These are phyloP conservation scores for Zygosaccharomyces sapae DNA, from an alignment of 1,139 yeast genomes.

Conservation along the genomic window DNA sequence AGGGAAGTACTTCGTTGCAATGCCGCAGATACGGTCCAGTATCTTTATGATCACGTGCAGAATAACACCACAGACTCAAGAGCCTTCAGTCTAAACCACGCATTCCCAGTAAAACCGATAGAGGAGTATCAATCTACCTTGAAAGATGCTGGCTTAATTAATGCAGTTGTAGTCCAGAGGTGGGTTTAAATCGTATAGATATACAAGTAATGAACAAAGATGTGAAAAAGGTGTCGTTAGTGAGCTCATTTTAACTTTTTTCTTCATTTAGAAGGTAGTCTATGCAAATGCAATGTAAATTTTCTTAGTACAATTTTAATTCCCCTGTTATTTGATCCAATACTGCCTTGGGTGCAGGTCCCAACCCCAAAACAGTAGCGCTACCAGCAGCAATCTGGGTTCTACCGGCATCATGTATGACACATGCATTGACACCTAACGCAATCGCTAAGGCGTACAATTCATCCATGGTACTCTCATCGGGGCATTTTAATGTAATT, in stretches of 20 bases:
- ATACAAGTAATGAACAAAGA: constrained; percentile 1
- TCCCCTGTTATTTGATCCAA: constrained; percentile 78
- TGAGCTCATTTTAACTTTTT: neutral
- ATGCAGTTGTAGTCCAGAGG: constrained; percentile 88
- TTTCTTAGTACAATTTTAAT: constrained; percentile 58
- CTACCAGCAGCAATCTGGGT: constrained; percentile 94
- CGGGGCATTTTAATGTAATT: constrained; percentile 75
- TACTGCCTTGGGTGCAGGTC: constrained; percentile 90
- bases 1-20: constrained; percentile 62
- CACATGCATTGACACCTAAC: constrained; percentile 68
- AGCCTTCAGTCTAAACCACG: constrained; percentile 65
- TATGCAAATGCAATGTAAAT: neutral
- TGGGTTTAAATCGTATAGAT: constrained; percentile 42
- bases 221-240: neutral
- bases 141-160: constrained; percentile 70
- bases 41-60: constrained; percentile 63
- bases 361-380: constrained; percentile 89
- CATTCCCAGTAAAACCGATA: constrained; percentile 79
- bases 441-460: constrained; percentile 79
- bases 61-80: constrained; percentile 46
- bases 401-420: constrained; percentile 94
- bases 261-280: neutral
- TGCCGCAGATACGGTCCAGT: constrained; percentile 61
- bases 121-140: constrained; percentile 55
- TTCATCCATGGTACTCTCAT: constrained; percentile 71